Base-by-base conservation (phyloP, 805 yeast species). In the Scheffersomyces lignosus region DNA sequence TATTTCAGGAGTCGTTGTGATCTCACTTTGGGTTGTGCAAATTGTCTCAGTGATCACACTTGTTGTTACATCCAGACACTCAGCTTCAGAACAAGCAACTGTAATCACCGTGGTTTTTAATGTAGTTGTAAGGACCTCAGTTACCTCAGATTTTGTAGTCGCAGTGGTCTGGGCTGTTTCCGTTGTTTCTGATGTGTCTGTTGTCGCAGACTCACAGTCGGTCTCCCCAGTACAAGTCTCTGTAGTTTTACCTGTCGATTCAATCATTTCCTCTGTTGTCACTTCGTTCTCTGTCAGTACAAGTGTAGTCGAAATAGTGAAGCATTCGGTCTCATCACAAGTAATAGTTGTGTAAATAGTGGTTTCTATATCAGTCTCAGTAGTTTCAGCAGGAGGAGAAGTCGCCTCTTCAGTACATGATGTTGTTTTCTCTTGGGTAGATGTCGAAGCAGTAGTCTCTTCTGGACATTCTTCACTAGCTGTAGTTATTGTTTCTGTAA, bases 1-100 rank as follows among this genome's bases (percentile, higher is more conserved):
- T n/a, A n/a, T 28, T 9, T 27, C 35, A 24, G 59, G 35, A 29
- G 52, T 34, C 15, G n/a, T n/a, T n/a, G n/a, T n/a, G n/a, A n/a
- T n/a, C n/a, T n/a, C n/a, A n/a, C n/a, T n/a, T n/a, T n/a, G n/a
- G n/a, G n/a, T n/a, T n/a, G n/a, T n/a, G n/a, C n/a, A n/a, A n/a
- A n/a, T n/a, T n/a, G n/a, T n/a, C n/a, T n/a, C n/a, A n/a, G n/a
- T n/a, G n/a, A n/a, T n/a, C n/a, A n/a, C n/a, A n/a, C n/a, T n/a
- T n/a, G n/a, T n/a, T n/a, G n/a, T n/a, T n/a, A n/a, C n/a, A n/a
- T n/a, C n/a, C n/a, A n/a, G n/a, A n/a, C n/a, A n/a, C n/a, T n/a
- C n/a, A n/a, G n/a, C n/a, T n/a, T n/a, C n/a, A n/a, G n/a, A n/a
- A n/a, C n/a, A n/a, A n/a, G n/a, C n/a, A n/a, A n/a, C n/a, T n/a